Base-by-base conservation (phyloP, 371 early-diverging fungal species). In the Choanephora cucurbitarum region DNA sequence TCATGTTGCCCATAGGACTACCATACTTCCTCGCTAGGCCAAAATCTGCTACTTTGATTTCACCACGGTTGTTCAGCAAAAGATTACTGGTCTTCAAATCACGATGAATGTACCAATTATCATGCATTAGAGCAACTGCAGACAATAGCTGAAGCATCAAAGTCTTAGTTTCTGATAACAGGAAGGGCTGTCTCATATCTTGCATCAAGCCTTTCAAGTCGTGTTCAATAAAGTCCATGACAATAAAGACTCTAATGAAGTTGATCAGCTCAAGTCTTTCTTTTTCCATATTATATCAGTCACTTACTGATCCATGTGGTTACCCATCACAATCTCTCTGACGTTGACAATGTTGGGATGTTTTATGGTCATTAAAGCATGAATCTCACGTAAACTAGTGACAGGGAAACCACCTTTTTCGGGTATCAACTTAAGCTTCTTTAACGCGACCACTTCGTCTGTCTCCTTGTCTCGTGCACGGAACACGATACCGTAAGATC, bases 401-500 rank as follows among this genome's bases (percentile, higher is more conserved):
- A 95, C 86, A 5, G 98, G 98, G 59, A 98, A 97, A 0, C 99
- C 99, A 72, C 94, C 91, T 50, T 87, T 87, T 66, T 96, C 98
- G 47, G 93, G 90, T 33, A 94, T 93, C 13, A 98, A 83, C 62
- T 97, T 94, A n/a, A 99, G 80, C 64, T 95, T 94, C 77, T 99
- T 99, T 8, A 99, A 79, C 0, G 99, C 99, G 1, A 99, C 98
- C 8, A 98, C 92, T 53, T 93, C 95, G 18, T 92, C 91, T 4
- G 97, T 97, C 8, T 77, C 64, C 49, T 88, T 80, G 67, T 99
- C 95, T 28, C 89, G 83, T 0, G 99, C 99, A 7, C 97, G 89
- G 74, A 96, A 99, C 5, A 99, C 99, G 19, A 99, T 86, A 13
- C 99, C 99, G 72, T 99, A 99, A 0, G 99, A 90, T 17, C 99